Conservation (phyloP, 176 grass and related monocot species). For the Eremochloa ophiuroides region DNA sequence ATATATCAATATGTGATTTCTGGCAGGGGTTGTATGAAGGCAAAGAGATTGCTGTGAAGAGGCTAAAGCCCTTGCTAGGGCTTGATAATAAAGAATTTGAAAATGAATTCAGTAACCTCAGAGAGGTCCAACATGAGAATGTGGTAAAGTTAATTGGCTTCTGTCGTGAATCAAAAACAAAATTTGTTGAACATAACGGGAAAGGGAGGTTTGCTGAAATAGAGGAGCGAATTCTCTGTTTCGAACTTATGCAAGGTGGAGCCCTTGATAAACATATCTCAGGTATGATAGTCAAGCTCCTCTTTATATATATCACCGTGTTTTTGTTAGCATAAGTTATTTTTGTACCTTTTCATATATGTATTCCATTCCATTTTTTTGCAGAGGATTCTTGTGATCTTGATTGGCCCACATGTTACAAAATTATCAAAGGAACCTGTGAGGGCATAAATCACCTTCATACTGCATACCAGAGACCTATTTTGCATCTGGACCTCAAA, state of each 20-base stretch:
- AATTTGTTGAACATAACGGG: neutral
- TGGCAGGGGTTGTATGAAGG: neutral
- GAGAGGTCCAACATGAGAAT: neutral
- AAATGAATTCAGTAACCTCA: neutral
- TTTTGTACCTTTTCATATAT: no score
- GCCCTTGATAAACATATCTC: neutral
- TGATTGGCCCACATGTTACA: neutral
- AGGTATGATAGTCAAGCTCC: no score
- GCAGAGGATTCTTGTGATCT: neutral
- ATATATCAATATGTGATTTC: no score
- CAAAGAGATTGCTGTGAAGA: neutral
- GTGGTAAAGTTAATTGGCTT: neutral
- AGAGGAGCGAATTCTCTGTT: neutral
- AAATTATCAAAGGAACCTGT: neutral
- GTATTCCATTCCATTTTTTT: neutral
- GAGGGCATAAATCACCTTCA: neutral
- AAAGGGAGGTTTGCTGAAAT: neutral
- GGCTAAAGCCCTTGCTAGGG: neutral
- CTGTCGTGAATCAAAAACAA: neutral
- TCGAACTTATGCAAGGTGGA: neutral
- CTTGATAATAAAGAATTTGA: neutral
- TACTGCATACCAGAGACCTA: neutral
- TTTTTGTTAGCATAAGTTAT: no score
- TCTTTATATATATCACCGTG: no score
- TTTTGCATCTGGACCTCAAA: neutral